Base-by-base conservation (phyloP, 2,329 filamentous ascomycete genomes). In the Pseudogymnoascus sp. region DNA sequence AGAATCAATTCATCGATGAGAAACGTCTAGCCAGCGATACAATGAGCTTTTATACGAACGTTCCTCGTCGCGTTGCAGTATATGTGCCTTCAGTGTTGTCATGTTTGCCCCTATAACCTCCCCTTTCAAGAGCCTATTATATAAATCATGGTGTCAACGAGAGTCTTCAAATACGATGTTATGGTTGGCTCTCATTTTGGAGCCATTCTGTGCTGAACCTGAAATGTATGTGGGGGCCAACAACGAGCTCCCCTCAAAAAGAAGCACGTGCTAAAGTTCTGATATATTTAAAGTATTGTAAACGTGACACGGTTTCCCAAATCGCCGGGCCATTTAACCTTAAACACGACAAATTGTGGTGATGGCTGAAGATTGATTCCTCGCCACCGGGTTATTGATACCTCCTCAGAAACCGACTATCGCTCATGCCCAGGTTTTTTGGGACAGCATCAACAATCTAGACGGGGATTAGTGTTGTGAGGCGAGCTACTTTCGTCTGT, bases 281-380 rank as follows among this genome's bases (percentile, higher is more conserved):
- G 29, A 35, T 15, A 56, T 56, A 33, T 33, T 56, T 17, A 46
- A 46, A 56, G 50, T 56, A 56, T 56, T 56, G 26, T 56, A 33
- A 56, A 56, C 29, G 50, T 56, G 29, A 33, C 50, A 56, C 50
- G 50, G 50, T 56, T 56, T 56, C 50, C 50, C 17, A 56, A 56
- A 56, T 56, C 29, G 29, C n/a, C 29, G 33, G 50, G 11, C 11
- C 19, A 56, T 56, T 33, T 56, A 19, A 33, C 29, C 19, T 7
- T 56, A 19, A 35, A 56, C 29, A 21, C 29, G 29, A 33, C 50
- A 56, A 15, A 33, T 35, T 56, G 29, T 56, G 50, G 50, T 35
- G 50, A 33, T 56, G 50, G 29, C 33, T 56, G 50, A 56, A 56
- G 50, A 21, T 19, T 33, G n/a, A 21, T 31, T 33, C 3, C 9